A percentile compares a stretch with the other conserved stretches of the same genome.
phyloP scores from a whole-genome alignment of 495 filamentous ascomycete species.

The Patellaria atrata region DNA sequence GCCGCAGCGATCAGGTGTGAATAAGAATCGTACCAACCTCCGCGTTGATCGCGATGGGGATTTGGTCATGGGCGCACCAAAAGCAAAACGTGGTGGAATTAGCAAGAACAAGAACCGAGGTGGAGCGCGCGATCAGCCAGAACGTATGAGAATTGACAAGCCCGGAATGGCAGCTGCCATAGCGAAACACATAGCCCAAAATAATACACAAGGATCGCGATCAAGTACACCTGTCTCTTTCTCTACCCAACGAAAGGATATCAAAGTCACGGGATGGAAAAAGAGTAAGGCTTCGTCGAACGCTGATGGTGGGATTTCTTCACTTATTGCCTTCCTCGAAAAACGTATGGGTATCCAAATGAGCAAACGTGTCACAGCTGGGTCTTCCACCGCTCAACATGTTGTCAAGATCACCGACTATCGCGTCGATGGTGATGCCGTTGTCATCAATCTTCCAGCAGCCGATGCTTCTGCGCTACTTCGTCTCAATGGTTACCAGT shows the following conservation, averaged over 20 bases:
- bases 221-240: neutral
- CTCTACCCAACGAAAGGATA: conserved; percentile 12
- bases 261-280: conserved; percentile 56
- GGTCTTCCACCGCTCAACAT: conserved; percentile 35
- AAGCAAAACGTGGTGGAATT: neutral
- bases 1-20: too few relatives aligned
- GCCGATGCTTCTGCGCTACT: conserved; percentile 9
- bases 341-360: conserved; percentile 53
- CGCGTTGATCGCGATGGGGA: conserved; percentile 20
- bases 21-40: too few relatives aligned
- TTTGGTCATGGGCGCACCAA: conserved; percentile 15
- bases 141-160: conserved; percentile 17
- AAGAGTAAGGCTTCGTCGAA: conserved; percentile 59
- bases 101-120: conserved; percentile 3
- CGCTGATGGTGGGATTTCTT: conserved; percentile 53
- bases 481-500: conserved; percentile 39
- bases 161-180: neutral
- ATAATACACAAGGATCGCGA: neutral
- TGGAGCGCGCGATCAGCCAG: conserved; percentile 9
- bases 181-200: neutral
- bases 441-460: conserved; percentile 9
- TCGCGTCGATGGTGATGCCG: conserved; percentile 41
- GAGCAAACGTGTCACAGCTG: conserved; percentile 26
- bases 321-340: conserved; percentile 66
- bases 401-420: conserved; percentile 42